These are phyloP conservation scores for Globisporangium paddicum DNA, from an alignment of 352 stramenopile genomes.

Conservation along the genomic window DNA sequence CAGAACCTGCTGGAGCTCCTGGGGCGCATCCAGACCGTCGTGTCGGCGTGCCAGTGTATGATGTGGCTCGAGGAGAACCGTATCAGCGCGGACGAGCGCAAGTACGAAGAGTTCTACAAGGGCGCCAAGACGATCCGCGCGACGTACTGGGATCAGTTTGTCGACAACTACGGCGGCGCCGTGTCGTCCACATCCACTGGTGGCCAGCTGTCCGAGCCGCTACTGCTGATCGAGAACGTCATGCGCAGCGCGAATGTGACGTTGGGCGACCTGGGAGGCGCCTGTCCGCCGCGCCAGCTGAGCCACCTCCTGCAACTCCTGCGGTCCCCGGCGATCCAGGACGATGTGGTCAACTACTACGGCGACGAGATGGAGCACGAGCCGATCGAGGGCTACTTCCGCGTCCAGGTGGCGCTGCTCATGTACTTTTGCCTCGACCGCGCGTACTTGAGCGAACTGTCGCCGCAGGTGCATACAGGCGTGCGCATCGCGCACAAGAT, in stretches of 20 bases:
- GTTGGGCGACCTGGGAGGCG: conserved; percentile 27
- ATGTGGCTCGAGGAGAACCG: conserved; percentile 59
- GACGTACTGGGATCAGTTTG: conserved; percentile 61
- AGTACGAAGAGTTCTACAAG: conserved; percentile 69
- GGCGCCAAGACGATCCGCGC: conserved; percentile 43
- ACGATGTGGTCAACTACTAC: conserved; percentile 61
- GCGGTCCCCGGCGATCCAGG: conserved; percentile 31
- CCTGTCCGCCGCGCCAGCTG: conserved; percentile 42
- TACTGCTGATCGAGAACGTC: conserved; percentile 71
- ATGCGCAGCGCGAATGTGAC: conserved; percentile 58
- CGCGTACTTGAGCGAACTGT: conserved; percentile 53
- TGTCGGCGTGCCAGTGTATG: conserved; percentile 55
- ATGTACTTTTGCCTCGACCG: conserved; percentile 80
- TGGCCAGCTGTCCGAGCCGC: conserved; percentile 27
- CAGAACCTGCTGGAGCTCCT: conserved; percentile 69
- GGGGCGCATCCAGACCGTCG: conserved; percentile 50
- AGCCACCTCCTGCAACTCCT: conserved; percentile 54
- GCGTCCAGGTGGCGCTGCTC: conserved; percentile 62
- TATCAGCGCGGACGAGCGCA: conserved; percentile 34
- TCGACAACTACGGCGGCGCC: conserved; percentile 52
- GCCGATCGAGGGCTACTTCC: conserved; percentile 74
- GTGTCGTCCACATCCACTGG: conserved; percentile 47
- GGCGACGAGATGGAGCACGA: conserved; percentile 57
- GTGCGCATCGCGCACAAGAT: conserved; percentile 57
- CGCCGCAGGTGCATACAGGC: conserved; percentile 42